These are phyloP conservation scores for Nakaseomyces bracarensis DNA, from an alignment of 1,139 yeast species.

Conservation along the genomic window DNA sequence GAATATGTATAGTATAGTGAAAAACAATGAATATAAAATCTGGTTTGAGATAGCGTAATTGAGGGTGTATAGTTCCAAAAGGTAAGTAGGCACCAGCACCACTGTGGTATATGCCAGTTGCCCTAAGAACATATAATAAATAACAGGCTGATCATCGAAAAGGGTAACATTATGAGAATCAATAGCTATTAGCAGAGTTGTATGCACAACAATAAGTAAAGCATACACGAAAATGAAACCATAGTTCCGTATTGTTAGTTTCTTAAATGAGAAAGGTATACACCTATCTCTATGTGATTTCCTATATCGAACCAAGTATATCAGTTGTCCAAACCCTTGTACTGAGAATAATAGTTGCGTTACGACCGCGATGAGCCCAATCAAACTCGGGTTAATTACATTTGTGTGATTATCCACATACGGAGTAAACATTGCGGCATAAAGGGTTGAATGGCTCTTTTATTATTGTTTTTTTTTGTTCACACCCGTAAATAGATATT, in stretches of 20 bases:
- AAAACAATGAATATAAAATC: conserved; percentile 3
- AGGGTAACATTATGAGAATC: not conserved
- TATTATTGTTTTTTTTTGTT: too few relatives aligned
- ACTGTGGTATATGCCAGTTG: not conserved
- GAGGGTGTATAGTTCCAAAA: not conserved
- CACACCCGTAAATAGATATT: not conserved
- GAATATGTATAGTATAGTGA: not conserved
- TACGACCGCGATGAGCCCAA: conserved; percentile 30
- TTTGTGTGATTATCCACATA: conserved; percentile 34
- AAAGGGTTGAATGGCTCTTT: too few relatives aligned
- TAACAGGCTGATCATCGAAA: not conserved
- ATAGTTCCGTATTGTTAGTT: not conserved
- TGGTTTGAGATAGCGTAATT: conserved; percentile 4
- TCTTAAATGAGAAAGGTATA: not conserved
- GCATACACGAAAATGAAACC: not conserved
- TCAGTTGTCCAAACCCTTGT: conserved; percentile 26
- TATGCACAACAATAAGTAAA: not conserved
- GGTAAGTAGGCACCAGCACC: not conserved
- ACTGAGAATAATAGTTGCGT: conserved; percentile 20
- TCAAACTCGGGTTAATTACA: conserved; percentile 52
- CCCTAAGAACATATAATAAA: not conserved
- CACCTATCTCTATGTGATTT: not conserved
- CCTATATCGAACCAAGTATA: not conserved
- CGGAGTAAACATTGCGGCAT: conserved; percentile 14
- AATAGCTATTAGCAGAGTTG: not conserved